Base-by-base conservation (phyloP, 345 rosid genomes). In the Arabidopsis arenosa region DNA sequence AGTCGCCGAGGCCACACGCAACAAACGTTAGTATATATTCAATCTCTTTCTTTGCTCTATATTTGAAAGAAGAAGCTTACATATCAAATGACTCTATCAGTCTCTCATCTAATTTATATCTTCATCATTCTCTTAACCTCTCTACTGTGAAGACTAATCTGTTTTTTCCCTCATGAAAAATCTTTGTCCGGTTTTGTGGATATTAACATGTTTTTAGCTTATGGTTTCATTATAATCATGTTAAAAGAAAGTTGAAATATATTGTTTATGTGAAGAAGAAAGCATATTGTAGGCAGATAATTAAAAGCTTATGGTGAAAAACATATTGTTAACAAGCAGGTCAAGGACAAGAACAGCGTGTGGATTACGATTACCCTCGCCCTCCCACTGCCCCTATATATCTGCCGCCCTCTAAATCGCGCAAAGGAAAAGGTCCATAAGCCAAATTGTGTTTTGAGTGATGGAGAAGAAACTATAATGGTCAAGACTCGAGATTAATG, bases 391-490 rank as follows among this genome's bases (percentile, higher is more conserved):
- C 69, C 1, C 80, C 80, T 53, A 76, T 76, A 0, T 76, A 51
- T 28, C 6, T 76, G 59, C 80, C 75, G 6, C 75, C 75, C 35
- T 76, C 80, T n/a, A 76, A 43, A 69, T 53, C 80, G 9, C 80
- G 52, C 14, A 69, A 62, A 62, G 80, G 75, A 63, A 76, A 28
- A 54, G 80, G 70, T 8, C 70, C 70, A 62, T 76, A 49, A 66
- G 33, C 35, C 53, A 47, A 47, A 41, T 2, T 26, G 23, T 11
- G 56, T 66, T 45, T 36, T 21, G 5, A 52, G 62, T 63, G 69
- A 63, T 9, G 53, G 32, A 66, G 68, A 40, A 52, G 56, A 59
- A 55, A n/a, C 58, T 55, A 3, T 70, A 58, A 37, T 47, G n/a
- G 15, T 23, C 58, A 65, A 36, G 15, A 30, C 15, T 23, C 59